Conservation (phyloP, 345 rosid genomes). For the Erysimum cheiranthoides region DNA sequence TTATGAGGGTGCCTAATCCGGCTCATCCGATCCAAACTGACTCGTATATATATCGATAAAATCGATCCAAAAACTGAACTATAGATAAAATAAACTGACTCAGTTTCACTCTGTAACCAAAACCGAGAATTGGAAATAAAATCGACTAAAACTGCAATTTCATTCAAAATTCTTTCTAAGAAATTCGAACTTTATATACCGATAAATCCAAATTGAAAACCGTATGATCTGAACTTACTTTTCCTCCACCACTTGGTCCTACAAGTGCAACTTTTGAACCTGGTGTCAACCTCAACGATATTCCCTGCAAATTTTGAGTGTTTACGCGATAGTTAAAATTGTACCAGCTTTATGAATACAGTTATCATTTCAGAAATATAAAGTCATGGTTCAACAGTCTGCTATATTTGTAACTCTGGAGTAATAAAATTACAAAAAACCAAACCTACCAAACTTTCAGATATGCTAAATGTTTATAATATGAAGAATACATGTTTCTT, state of each 20-base stretch:
- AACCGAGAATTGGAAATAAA: background rate
- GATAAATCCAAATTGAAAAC: background rate
- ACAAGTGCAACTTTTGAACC: constrained; percentile 94
- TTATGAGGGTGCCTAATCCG: background rate
- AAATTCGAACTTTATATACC: background rate
- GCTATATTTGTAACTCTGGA: background rate
- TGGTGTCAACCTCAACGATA: constrained; percentile 76
- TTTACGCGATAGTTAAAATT: background rate
- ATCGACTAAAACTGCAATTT: background rate
- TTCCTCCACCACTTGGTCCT: constrained; percentile 99
- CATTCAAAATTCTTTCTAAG: background rate
- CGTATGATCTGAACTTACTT: constrained; percentile 52
- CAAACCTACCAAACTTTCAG: background rate
- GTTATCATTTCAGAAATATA: background rate
- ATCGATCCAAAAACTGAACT: background rate
- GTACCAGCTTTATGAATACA: background rate
- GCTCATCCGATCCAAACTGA: background rate
- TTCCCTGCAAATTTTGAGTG: constrained; percentile 58
- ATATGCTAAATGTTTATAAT: background rate
- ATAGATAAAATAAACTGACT: background rate
- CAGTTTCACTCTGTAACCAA: background rate
- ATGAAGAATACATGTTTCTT: constrained; percentile 5
- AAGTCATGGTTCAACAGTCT: background rate
- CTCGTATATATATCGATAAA: background rate
- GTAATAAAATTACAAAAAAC: background rate